These are phyloP conservation scores for Backusella tuberculispora DNA, from an alignment of 192 early-diverging fungal species.

Conservation along the genomic window DNA sequence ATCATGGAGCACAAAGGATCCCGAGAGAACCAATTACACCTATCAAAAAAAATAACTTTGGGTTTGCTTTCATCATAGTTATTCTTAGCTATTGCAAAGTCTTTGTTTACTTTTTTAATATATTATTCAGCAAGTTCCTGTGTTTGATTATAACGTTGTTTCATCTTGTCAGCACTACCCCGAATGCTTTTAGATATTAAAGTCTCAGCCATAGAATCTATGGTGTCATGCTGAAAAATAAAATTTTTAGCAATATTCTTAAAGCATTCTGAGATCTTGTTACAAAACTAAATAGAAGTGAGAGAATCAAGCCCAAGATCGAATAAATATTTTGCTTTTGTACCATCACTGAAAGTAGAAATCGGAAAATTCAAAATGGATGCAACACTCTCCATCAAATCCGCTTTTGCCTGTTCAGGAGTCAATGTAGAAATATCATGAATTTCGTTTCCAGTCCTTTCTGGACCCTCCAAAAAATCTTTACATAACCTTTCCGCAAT, in stretches of 20 bases:
- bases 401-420: not conserved
- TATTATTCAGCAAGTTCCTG: slow-evolving; percentile 22
- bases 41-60: slow-evolving; percentile 33
- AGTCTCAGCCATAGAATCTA: slow-evolving; percentile 1
- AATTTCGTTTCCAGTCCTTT: not conserved
- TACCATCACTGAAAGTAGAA: not conserved
- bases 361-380: not conserved
- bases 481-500: not conserved
- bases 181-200: not conserved
- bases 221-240: not conserved
- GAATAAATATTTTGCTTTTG: no score
- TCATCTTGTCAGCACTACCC: not conserved
- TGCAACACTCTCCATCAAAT: not conserved
- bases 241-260: no score
- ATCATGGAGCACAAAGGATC: slow-evolving; percentile 25
- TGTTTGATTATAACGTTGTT: not conserved
- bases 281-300: no score
- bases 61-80: slow-evolving; percentile 1
- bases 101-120: slow-evolving; percentile 1
- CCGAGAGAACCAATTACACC: slow-evolving; percentile 46
- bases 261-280: no score
- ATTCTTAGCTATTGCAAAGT: not conserved
- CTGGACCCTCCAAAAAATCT: slow-evolving; percentile 1
- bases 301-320: slow-evolving; percentile 1
- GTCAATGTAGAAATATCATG: not conserved